These are phyloP conservation scores for Suillus plorans DNA, from an alignment of 768 basidiomycete species.

Conservation along the genomic window DNA sequence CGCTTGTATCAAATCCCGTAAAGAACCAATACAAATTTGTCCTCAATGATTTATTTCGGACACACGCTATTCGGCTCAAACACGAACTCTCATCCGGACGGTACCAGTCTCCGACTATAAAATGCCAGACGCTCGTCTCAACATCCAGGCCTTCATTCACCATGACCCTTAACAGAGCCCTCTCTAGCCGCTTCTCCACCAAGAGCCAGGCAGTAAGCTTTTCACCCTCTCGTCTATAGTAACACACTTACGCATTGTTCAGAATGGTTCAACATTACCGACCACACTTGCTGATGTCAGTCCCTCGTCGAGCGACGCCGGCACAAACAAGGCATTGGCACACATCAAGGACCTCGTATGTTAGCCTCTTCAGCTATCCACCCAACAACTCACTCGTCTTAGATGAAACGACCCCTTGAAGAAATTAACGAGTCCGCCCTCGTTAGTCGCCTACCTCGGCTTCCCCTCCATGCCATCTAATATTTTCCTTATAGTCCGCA, in stretches of 20 bases:
- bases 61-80: not conserved
- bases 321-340: conserved; percentile 22
- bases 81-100: conserved; percentile 4
- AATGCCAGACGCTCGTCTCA: not conserved
- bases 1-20: not conserved
- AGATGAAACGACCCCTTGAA: conserved; percentile 32
- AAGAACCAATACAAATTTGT: not conserved
- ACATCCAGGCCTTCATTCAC: not conserved
- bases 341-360: conserved; percentile 32
- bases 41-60: not conserved
- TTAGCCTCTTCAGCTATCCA: not conserved
- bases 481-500: conserved; percentile 42
- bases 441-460: conserved; percentile 12
- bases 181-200: conserved; percentile 30
- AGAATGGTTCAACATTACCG: conserved; percentile 9
- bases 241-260: not conserved
- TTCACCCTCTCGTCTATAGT: too few species aligned
- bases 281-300: conserved; percentile 16
- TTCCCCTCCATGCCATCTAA: not conserved
- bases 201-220: conserved; percentile 27
- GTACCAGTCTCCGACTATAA: conserved; percentile 24
- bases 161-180: conserved; percentile 30
- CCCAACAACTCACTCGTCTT: not conserved
- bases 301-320: conserved; percentile 16
- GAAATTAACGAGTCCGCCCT: conserved; percentile 29